phyloP scores from a whole-genome alignment of 2,329 filamentous ascomycete species.

The Nothophoma quercina region DNA sequence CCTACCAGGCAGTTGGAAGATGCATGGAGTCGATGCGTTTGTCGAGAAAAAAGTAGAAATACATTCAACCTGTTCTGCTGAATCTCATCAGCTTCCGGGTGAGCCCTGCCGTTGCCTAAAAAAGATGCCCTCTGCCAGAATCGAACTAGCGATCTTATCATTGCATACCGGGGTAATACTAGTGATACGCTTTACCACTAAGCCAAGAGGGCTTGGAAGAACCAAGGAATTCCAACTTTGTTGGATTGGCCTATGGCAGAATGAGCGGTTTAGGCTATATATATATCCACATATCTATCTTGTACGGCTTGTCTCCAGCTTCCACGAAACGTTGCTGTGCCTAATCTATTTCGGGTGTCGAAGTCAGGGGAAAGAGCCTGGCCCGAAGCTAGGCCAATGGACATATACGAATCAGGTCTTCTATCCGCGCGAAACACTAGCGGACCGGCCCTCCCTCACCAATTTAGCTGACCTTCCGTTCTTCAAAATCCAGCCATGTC shows the following conservation, averaged over 20 bases:
- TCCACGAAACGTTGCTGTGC: too few relatives aligned
- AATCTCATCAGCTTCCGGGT: too few relatives aligned
- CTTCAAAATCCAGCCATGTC: too few relatives aligned
- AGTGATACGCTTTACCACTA: constrained; percentile 45
- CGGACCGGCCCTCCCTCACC: constrained; percentile 8
- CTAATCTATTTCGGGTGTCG: neutral
- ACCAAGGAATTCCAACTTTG: constrained; percentile 5
- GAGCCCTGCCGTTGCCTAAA: neutral
- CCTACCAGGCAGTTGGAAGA: too few relatives aligned
- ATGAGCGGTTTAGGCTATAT: neutral
- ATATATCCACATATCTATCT: neutral
- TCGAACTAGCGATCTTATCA: constrained; percentile 43
- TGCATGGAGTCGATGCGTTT: too few relatives aligned
- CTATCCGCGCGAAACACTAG: neutral
- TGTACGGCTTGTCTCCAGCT: too few relatives aligned
- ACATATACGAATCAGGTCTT: neutral
- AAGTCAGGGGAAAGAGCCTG: neutral
- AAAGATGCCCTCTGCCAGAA: constrained; percentile 26
- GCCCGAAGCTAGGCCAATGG: neutral
- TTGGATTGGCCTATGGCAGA: constrained; percentile 14
- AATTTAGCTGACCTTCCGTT: neutral
- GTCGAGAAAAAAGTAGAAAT: too few relatives aligned
- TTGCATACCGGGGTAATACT: constrained; percentile 28
- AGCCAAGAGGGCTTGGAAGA: constrained; percentile 33
- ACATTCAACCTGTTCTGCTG: too few relatives aligned